Conservation (phyloP, 352 stramenopile genomes). For the Globisporangium lucens region DNA sequence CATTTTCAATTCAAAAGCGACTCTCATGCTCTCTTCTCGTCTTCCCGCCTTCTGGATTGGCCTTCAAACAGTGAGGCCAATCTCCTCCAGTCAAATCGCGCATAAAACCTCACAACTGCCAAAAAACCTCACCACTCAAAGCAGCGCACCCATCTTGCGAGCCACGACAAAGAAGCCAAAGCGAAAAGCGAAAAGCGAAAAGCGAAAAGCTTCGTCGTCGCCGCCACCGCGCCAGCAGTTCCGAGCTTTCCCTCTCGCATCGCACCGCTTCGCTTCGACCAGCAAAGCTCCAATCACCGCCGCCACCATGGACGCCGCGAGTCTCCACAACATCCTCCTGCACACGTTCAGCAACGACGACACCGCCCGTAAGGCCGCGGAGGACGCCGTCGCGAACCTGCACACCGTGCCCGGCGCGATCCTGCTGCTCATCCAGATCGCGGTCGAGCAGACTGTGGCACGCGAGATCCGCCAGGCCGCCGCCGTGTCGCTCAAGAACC, state of each 20-base stretch:
- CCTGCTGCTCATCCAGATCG: constrained; percentile 81
- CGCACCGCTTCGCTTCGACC: not conserved
- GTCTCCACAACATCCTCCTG: constrained; percentile 87
- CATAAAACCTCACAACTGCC: not conserved
- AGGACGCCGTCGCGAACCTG: constrained; percentile 71
- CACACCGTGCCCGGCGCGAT: constrained; percentile 73
- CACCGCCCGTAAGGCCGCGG: constrained; percentile 64
- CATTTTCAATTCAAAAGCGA: not conserved
- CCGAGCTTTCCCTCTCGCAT: constrained; percentile 13
- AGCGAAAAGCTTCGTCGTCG: constrained; percentile 3
- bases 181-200: not conserved
- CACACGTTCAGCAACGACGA: constrained; percentile 84
- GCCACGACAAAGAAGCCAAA: not conserved
- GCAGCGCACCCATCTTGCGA: constrained; percentile 2
- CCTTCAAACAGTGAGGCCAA: not conserved
- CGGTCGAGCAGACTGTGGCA: constrained; percentile 62
- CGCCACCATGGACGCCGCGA: constrained; percentile 79
- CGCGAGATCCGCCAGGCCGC: constrained; percentile 90
- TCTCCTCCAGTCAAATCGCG: constrained; percentile 13
- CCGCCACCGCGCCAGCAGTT: constrained; percentile 14
- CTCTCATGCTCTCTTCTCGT: not conserved
- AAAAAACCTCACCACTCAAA: constrained; percentile 9
- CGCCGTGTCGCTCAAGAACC: constrained; percentile 95
- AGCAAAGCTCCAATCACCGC: not conserved
- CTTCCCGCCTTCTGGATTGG: no score